Percentiles rank a stretch among this genome's conserved stretches.
phyloP scores from a whole-genome alignment of 148 eudicot genomes.

The Polygonum maritimum region DNA sequence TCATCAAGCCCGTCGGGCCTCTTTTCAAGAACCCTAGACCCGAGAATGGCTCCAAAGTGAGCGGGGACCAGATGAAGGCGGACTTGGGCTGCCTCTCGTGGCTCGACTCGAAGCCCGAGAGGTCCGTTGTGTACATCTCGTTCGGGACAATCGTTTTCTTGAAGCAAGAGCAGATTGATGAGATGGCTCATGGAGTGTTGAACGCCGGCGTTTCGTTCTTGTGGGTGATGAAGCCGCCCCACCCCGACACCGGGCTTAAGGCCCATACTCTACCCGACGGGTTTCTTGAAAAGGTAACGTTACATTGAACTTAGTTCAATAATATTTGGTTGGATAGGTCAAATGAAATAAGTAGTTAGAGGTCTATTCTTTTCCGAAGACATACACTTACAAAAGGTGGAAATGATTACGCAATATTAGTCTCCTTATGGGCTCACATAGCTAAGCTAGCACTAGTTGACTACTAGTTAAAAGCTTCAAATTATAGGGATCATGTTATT shows the following conservation, averaged over 20 bases:
- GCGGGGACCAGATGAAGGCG: slow-evolving; percentile 41
- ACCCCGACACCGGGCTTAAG: slow-evolving; percentile 13
- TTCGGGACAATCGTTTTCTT: slow-evolving; percentile 56
- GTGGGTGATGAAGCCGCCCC: slow-evolving; percentile 72
- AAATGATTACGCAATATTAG: too few relatives aligned
- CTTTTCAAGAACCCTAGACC: slow-evolving; percentile 29
- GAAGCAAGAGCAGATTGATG: slow-evolving; percentile 60
- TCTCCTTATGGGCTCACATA: too few relatives aligned
- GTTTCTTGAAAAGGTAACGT: slow-evolving; percentile 2
- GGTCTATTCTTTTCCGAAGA: too few relatives aligned
- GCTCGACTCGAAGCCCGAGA: slow-evolving; percentile 41
- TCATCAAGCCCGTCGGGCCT: slow-evolving; percentile 66
- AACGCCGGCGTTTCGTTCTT: slow-evolving; percentile 42
- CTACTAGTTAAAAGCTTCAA: too few relatives aligned
- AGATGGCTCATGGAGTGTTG: slow-evolving; percentile 54
- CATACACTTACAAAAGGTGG: too few relatives aligned
- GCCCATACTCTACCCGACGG: slow-evolving; percentile 27
- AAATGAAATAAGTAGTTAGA: too few relatives aligned
- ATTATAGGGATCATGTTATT: too few relatives aligned
- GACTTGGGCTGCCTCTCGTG: slow-evolving; percentile 39
- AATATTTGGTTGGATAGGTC: background rate
- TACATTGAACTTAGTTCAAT: background rate
- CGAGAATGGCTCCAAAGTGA: slow-evolving; percentile 10
- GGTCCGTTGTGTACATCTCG: slow-evolving; percentile 62
- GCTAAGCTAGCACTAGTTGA: too few relatives aligned